Percentiles rank a stretch among this genome's conserved stretches.
Evolutionary conservation across 768 basidiomycete genomes (phyloP).

Genomic region (Boletus tylopilopsis): DNA sequence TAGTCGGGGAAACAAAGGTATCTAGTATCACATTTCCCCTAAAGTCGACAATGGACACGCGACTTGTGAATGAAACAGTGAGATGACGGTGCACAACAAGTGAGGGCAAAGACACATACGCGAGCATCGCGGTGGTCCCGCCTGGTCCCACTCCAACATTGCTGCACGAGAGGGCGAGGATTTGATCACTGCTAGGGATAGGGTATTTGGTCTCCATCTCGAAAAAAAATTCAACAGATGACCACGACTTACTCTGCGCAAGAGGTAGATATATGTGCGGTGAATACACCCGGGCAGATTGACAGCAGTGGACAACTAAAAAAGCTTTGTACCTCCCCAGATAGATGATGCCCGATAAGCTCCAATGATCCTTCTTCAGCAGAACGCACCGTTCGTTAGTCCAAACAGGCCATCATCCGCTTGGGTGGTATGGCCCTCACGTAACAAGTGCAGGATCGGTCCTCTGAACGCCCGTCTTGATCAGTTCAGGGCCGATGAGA

Average conservation of each 20-base stretch:
- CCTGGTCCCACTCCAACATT: constrained; percentile 80
- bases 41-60: constrained; percentile 54
- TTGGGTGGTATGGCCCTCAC: constrained; percentile 14
- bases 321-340: constrained; percentile 16
- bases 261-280: constrained; percentile 24
- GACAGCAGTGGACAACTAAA: constrained; percentile 14
- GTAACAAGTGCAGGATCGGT: constrained; percentile 19
- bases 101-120: constrained; percentile 45
- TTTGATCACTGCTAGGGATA: constrained; percentile 38
- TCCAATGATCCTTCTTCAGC: constrained; percentile 20
- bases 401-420: constrained; percentile 12
- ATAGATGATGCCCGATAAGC: constrained; percentile 25
- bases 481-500: constrained; percentile 11
- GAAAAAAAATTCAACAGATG: constrained; percentile 14
- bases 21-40: constrained; percentile 58
- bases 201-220: constrained; percentile 33
- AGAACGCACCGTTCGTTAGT: constrained; percentile 10
- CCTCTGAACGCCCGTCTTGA: constrained; percentile 8
- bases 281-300: constrained; percentile 7
- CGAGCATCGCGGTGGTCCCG: constrained; percentile 78
- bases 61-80: constrained; percentile 30
- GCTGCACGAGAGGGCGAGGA: constrained; percentile 58
- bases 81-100: constrained; percentile 5
- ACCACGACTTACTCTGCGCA: constrained; percentile 15
- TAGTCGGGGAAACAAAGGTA: constrained; percentile 64